Evolutionary conservation across 345 rosid genomes (phyloP).

Genomic region (Aquilaria yunnanensis): DNA sequence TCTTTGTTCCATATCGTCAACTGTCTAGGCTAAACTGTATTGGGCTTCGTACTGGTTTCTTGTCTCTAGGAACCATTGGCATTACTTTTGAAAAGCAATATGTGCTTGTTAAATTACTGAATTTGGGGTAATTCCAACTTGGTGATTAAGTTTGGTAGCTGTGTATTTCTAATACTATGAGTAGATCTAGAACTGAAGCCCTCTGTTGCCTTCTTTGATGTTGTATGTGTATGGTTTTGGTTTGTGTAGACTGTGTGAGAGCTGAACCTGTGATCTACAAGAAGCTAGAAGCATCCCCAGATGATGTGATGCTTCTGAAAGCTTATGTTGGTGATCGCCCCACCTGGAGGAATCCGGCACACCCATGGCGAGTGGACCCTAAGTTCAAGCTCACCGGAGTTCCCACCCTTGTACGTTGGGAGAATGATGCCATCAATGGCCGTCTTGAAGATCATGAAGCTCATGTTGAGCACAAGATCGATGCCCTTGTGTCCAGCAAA

Average conservation of each 20-base stretch:
- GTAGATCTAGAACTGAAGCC: too few relatives aligned
- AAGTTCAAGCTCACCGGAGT: conserved; percentile 76
- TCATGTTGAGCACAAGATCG: conserved; percentile 56
- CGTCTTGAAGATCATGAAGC: conserved; percentile 87
- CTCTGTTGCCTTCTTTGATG: too few relatives aligned
- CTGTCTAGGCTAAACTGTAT: too few relatives aligned
- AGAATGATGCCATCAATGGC: conserved; percentile 41
- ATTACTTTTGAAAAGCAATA: too few relatives aligned
- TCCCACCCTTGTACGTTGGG: conserved; percentile 67
- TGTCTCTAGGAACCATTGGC: too few relatives aligned
- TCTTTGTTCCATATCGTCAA: background rate
- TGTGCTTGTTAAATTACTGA: too few relatives aligned
- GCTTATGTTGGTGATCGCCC: conserved; percentile 85
- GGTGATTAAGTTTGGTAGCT: too few relatives aligned
- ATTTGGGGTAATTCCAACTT: too few relatives aligned
- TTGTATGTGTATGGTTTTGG: too few relatives aligned
- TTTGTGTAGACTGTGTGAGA: conserved; percentile 66
- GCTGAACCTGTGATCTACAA: conserved; percentile 86
- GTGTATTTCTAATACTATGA: too few relatives aligned
- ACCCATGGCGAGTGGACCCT: conserved; percentile 68
- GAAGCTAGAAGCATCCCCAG: conserved; percentile 55
- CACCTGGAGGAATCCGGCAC: conserved; percentile 74
- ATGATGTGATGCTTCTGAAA: conserved; percentile 50
- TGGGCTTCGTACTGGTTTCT: too few relatives aligned
- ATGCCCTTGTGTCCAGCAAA: conserved; percentile 36